These are phyloP conservation scores for Schizothecium vesticola DNA, from an alignment of 495 filamentous ascomycete genomes.

Conservation along the genomic window DNA sequence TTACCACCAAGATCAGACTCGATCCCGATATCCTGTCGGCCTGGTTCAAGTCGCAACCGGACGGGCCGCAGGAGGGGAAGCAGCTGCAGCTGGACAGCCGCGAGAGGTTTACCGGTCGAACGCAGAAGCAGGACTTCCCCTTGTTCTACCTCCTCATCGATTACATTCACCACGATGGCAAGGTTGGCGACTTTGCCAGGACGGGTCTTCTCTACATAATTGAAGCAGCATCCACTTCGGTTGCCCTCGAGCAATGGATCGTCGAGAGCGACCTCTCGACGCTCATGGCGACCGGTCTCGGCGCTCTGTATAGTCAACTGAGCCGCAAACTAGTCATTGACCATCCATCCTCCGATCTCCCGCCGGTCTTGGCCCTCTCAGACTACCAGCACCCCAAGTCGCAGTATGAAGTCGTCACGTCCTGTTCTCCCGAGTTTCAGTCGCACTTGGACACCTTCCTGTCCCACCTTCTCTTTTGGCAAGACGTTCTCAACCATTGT, in stretches of 20 bases:
- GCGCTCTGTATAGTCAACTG: conserved; percentile 92
- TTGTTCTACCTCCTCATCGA: conserved; percentile 93
- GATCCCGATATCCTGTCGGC: conserved; percentile 76
- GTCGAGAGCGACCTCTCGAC: conserved; percentile 96
- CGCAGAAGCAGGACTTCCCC: conserved; percentile 89
- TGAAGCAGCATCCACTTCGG: conserved; percentile 79
- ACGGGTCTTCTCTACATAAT: conserved; percentile 95
- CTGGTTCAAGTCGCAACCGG: conserved; percentile 67
- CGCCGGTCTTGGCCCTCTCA: conserved; percentile 77
- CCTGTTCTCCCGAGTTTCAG: conserved; percentile 64
- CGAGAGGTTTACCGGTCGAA: conserved; percentile 75
- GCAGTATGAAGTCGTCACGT: conserved; percentile 62
- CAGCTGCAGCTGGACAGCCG: conserved; percentile 34
- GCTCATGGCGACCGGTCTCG: conserved; percentile 91
- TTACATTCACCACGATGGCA: conserved; percentile 90
- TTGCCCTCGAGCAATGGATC: conserved; percentile 85
- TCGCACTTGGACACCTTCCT: conserved; percentile 86
- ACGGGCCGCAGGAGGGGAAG: conserved; percentile 40
- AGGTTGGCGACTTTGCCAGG: conserved; percentile 92
- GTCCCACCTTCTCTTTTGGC: conserved; percentile 94
- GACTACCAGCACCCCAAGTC: conserved; percentile 65
- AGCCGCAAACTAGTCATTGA: conserved; percentile 67
- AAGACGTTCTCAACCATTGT: conserved; percentile 95
- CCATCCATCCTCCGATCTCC: conserved; percentile 58
- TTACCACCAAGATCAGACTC: conserved; percentile 88